Conservation (phyloP, 371 early-diverging fungal genomes). For the Neoconidiobolus thromboides region DNA sequence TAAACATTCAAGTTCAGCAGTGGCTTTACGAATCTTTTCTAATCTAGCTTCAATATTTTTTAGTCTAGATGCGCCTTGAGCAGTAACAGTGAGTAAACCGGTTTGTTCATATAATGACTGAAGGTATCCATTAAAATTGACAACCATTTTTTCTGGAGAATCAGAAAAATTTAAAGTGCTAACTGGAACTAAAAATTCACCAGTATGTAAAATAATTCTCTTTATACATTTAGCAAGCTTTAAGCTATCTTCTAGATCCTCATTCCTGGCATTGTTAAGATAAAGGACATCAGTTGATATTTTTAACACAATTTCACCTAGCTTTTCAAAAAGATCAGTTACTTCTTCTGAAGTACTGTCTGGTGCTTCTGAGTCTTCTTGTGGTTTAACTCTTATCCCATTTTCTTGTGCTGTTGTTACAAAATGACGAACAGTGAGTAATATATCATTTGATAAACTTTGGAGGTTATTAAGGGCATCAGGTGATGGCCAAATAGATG, state of each 20-base stretch:
- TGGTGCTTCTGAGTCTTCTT: constrained; percentile 15
- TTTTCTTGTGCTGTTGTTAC: constrained; percentile 48
- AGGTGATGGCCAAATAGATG: constrained; percentile 62
- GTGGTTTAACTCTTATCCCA: constrained; percentile 33
- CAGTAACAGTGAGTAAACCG: constrained; percentile 14
- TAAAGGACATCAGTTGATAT: not conserved
- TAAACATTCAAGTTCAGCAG: constrained; percentile 16
- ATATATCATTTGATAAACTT: constrained; percentile 35
- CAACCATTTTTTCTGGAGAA: not conserved
- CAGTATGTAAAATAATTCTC: constrained; percentile 10
- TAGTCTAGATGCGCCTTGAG: constrained; percentile 6
- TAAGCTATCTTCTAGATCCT: not conserved
- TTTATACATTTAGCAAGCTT: not conserved
- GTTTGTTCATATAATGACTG: constrained; percentile 14
- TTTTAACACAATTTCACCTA: not conserved
- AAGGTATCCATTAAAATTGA: constrained; percentile 2
- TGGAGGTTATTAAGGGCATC: constrained; percentile 44
- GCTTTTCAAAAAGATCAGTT: not conserved
- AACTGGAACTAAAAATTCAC: constrained; percentile 14
- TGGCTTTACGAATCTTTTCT: constrained; percentile 6
- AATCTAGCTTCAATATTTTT: constrained; percentile 13
- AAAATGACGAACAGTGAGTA: constrained; percentile 55
- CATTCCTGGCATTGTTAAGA: not conserved
- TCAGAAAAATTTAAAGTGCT: constrained; percentile 6
- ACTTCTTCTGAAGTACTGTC: constrained; percentile 3